Evolutionary conservation across 352 stramenopile species (phyloP).

Genomic region (Globisporangium irregulare): DNA sequence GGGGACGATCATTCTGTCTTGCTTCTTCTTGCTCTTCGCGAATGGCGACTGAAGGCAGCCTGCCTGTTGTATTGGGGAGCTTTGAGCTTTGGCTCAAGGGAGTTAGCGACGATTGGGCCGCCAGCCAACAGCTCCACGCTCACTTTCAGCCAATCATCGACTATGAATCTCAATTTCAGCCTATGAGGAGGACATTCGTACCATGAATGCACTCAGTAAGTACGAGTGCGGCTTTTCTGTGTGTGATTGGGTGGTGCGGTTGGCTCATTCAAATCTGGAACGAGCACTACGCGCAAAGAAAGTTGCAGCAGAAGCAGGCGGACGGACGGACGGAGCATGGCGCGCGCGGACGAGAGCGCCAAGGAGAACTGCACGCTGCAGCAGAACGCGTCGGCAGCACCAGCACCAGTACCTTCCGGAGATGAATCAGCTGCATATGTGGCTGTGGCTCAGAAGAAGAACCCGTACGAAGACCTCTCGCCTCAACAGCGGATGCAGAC

Average conservation of each 20-base stretch:
- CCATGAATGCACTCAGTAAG: neutral
- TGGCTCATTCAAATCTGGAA: slow-evolving; percentile 12
- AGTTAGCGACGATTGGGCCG: slow-evolving; percentile 9
- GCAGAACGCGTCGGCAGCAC: neutral
- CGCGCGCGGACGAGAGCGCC: slow-evolving; percentile 1
- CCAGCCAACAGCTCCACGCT: slow-evolving; percentile 15
- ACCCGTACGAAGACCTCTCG: neutral
- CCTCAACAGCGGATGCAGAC: neutral
- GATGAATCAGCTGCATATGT: too few species aligned
- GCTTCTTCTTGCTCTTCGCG: neutral
- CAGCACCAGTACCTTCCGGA: too few species aligned
- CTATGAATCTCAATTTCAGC: neutral
- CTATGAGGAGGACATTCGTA: neutral
- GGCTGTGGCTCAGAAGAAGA: too few species aligned
- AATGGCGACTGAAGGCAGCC: slow-evolving; percentile 1
- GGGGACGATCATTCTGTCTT: slow-evolving; percentile 95
- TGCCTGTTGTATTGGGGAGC: neutral
- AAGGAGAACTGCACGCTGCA: slow-evolving; percentile 12
- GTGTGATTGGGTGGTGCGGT: neutral
- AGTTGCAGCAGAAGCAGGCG: neutral
- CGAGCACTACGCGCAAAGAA: neutral
- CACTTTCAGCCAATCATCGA: slow-evolving; percentile 6
- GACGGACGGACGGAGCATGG: neutral
- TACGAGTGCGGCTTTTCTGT: neutral
- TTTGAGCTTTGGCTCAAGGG: too few species aligned